A percentile compares a stretch with the other conserved stretches of the same genome.
These are phyloP conservation scores for Glaciozyma antarctica DNA, from an alignment of 768 basidiomycete genomes.

Conservation along the genomic window DNA sequence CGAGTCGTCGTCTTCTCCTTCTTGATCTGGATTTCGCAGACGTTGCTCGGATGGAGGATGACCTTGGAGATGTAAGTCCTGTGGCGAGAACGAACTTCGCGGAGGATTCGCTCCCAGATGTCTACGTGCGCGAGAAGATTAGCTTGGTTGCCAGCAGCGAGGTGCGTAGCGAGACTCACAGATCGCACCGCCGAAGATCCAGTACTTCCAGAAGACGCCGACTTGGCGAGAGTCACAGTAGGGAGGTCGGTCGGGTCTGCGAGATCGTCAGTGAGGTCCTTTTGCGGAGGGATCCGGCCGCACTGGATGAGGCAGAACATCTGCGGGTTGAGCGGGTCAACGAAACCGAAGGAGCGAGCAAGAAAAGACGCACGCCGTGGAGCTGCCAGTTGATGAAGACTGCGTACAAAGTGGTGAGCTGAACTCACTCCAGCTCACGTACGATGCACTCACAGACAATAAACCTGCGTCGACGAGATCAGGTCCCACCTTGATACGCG, in stretches of 20 bases:
- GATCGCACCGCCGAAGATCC: constrained; percentile 75
- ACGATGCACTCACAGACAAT: constrained; percentile 23
- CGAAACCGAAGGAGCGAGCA: not conserved
- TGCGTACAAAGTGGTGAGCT: constrained; percentile 51
- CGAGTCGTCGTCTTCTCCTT: constrained; percentile 66
- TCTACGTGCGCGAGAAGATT: constrained; percentile 30
- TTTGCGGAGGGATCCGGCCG: too few relatives aligned
- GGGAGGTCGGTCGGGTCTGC: constrained; percentile 43
- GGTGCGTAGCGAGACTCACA: constrained; percentile 37
- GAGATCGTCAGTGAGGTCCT: not conserved
- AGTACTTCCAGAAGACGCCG: constrained; percentile 95
- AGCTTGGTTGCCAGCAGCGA: not conserved
- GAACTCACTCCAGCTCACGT: not conserved
- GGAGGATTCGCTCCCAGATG: constrained; percentile 77
- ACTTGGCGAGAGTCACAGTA: constrained; percentile 75
- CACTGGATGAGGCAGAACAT: constrained; percentile 63
- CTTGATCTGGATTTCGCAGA: constrained; percentile 93
- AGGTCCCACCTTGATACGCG: not conserved
- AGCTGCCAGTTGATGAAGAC: constrained; percentile 88
- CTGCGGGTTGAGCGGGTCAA: not conserved
- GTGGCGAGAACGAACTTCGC: constrained; percentile 84
- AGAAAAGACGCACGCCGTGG: constrained; percentile 10
- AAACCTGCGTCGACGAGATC: constrained; percentile 35
- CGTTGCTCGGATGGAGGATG: constrained; percentile 86
- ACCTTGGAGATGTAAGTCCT: constrained; percentile 78